A percentile compares a stretch with the other conserved stretches of the same genome.
These are phyloP conservation scores for Dictyostelium purpureum DNA, from an alignment of 78 protist species.

Conservation along the genomic window DNA sequence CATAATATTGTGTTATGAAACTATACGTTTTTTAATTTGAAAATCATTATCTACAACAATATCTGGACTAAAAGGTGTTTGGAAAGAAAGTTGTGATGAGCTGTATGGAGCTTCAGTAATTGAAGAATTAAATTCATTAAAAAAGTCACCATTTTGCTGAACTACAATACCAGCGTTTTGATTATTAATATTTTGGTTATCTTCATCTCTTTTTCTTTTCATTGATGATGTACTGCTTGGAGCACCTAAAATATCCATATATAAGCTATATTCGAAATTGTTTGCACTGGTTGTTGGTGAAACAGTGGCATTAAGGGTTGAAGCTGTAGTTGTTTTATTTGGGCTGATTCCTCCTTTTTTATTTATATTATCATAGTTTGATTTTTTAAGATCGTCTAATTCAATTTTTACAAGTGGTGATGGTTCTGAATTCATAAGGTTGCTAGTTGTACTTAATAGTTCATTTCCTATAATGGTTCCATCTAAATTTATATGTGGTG, in stretches of 20 bases:
- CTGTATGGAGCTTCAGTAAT: conserved; percentile 9
- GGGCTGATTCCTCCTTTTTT: background rate
- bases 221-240: conserved; percentile 25
- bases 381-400: background rate
- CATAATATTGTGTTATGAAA: background rate
- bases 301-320: background rate
- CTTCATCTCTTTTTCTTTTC: background rate
- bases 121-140: background rate
- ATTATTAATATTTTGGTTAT: background rate
- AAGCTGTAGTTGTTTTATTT: background rate
- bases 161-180: background rate
- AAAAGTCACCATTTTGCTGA: conserved; percentile 5
- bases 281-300: background rate
- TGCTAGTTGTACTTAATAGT: background rate
- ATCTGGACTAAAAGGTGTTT: conserved; percentile 41
- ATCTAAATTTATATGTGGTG: too few relatives aligned
- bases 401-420: background rate
- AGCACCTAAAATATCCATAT: conserved; percentile 22
- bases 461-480: background rate
- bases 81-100: background rate
- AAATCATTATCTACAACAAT: background rate
- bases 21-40: conserved; percentile 27
- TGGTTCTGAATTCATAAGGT: background rate
- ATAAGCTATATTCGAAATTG: conserved; percentile 1
- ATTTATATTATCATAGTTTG: background rate